Base-by-base conservation (phyloP, 2,329 filamentous ascomycete species). In the Aspergillus eucalypticola region DNA sequence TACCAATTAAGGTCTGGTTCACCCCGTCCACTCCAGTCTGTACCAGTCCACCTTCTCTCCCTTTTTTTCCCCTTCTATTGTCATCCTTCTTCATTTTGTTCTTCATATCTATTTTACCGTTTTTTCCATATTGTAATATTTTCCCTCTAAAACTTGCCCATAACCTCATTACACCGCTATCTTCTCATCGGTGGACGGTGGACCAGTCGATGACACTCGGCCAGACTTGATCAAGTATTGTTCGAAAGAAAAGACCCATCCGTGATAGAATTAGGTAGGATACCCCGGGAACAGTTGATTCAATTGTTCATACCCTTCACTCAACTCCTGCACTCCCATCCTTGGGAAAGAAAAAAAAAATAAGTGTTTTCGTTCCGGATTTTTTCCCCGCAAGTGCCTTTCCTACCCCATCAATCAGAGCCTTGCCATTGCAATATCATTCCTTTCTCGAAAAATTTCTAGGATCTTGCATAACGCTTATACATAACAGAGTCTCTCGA, bases 81-180 rank as follows among this genome's bases (percentile, higher is more conserved):
- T 42, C 41, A 53, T 51, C 41, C 49, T 59, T 50, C 17, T 52
- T 56, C 55, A 46, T 54, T 49, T 56, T 62, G 75, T 75, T 72
- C 73, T 76, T 73, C 75, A 74, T 51, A 51, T 44, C 46, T 50
- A 50, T 50, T 35, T 50, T 50, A 50, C 52, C 58, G 32, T 25
- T 35, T 51, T 51, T 41, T 59, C 32, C 44, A 55, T 55, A 52
- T 59, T 57, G 23, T 55, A 44, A 32, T 55, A 55, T 17, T 29
- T 29, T 29, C 17, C 19, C 29, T 56, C 60, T 60, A 46, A 59
- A 56, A 64, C 54, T 38, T 35, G 54, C 23, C 59, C 59, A 46
- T 56, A 56, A 35, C 32, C 42, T 56, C 57, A 55, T 57, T 56
- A 55, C 56, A 56, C 50, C 25, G 53, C 58, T 35, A 19, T 46